These are phyloP conservation scores for Apiospora aurea DNA, from an alignment of 2,329 filamentous ascomycete species.

Conservation along the genomic window DNA sequence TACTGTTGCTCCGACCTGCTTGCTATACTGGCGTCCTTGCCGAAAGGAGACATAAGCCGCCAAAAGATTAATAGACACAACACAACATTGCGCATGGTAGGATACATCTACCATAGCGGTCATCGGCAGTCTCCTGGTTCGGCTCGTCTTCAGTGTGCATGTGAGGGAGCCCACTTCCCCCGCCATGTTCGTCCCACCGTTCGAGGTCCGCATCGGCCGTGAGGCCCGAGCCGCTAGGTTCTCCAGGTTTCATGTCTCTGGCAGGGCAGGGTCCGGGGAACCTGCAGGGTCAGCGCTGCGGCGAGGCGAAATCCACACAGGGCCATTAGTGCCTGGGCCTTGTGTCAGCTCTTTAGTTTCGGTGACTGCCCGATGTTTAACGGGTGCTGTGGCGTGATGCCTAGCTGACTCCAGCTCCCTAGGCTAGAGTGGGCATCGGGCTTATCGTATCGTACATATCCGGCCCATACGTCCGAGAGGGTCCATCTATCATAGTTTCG, in stretches of 20 bases:
- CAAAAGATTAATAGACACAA: not conserved
- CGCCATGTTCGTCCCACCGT: not conserved
- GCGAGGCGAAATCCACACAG: not conserved
- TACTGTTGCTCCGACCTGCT: not conserved
- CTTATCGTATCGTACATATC: not conserved
- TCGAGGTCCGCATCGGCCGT: not conserved
- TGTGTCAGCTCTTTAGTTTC: not conserved
- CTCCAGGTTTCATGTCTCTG: not conserved
- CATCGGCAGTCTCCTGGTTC: not conserved
- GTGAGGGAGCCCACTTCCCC: not conserved
- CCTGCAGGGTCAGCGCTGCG: not conserved
- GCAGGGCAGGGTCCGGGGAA: not conserved
- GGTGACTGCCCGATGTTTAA: not conserved
- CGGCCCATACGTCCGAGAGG: not conserved
- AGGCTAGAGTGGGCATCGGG: not conserved
- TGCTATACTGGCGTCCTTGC: not conserved
- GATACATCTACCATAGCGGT: not conserved
- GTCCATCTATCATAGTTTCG: not conserved
- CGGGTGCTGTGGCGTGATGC: not conserved
- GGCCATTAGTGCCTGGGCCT: not conserved
- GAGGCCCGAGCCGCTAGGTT: not conserved
- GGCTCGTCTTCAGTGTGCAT: no score
- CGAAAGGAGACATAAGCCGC: constrained; percentile 5
- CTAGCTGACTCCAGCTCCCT: not conserved
- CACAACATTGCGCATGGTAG: not conserved